Evolutionary conservation across 2,329 filamentous ascomycete species (phyloP), one percentile per base, ranked within the genome.

Genomic region (Cyphellophora attinorum): DNA sequence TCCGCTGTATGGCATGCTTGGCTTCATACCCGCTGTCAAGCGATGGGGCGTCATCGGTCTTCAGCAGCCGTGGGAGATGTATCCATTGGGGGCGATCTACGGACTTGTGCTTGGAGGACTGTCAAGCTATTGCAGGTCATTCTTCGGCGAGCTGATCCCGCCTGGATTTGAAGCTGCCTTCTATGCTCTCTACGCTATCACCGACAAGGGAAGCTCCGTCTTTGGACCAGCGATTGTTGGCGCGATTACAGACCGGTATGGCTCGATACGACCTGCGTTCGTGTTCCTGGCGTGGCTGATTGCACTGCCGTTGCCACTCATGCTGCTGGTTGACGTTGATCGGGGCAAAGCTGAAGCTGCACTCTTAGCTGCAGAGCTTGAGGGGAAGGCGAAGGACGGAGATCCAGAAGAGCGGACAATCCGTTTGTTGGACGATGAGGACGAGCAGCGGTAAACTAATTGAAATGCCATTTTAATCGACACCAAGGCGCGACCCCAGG

Each of bases 21-120:
- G 88, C 1, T 95, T 91, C 52, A 68, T 96, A 11, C 85, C 88
- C 0, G 76, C 84, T 5, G 71, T 98, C 30, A 72, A 77, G 48
- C 63, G 68, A 5, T 75, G 81, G 58, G 88, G 85, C 1, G 76
- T 84, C 4, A 62, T 86, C 27, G 91, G 91, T 2, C 68, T 98
- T n/a, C 86, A 94, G 57, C 79, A 91, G 54, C 80, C 84, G 3
- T 94, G 86, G 84, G 91, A 98, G 51, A 95, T 98, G 85, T 96
- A 91, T 50, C 84, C 85, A 0, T 62, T 98, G 1, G 88, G 85
- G 0, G 82, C 83, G 3, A 76, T 96, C 10, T 96, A 95, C 57
- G 91, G 91, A 0, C 76, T 98, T 32, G 88, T 96, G 2, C 75
- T 96, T 18, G 91, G 91, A n/a, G 91, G 91, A 0, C 64, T 98